Conservation (phyloP, 129 eudicot genomes). For the Pseudognaphalium luteoalbum region DNA sequence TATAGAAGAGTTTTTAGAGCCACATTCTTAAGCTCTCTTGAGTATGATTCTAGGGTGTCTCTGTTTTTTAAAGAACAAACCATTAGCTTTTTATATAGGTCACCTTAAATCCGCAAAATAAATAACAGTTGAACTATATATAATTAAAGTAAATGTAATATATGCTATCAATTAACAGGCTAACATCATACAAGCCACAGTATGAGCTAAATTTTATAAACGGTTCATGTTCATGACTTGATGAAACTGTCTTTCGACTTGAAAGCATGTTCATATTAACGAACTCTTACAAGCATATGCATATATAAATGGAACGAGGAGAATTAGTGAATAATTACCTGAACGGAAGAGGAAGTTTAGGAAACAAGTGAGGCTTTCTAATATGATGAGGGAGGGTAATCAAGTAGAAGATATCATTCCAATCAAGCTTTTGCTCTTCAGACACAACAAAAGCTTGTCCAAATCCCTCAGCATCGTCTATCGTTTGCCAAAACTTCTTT, state of each 20-base stretch:
- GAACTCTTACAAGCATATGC: too few relatives aligned
- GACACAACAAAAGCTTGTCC: constrained; percentile 5
- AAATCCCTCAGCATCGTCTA: neutral
- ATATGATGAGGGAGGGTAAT: constrained; percentile 5
- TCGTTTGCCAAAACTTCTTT: neutral
- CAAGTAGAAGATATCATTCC: neutral
- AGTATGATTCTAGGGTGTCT: constrained; percentile 1
- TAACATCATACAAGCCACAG: too few relatives aligned
- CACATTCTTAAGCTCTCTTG: constrained; percentile 12
- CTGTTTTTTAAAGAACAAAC: neutral
- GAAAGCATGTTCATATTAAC: too few relatives aligned
- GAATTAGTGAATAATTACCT: neutral
- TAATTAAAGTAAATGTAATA: neutral
- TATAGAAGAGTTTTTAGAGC: neutral
- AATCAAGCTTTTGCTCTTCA: constrained; percentile 6
- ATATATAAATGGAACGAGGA: neutral
- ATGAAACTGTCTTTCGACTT: too few relatives aligned
- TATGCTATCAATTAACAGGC: neutral
- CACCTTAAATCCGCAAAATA: neutral
- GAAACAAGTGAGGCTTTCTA: neutral
- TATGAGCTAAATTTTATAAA: too few relatives aligned
- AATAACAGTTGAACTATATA: too few relatives aligned
- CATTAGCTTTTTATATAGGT: neutral
- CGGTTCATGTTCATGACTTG: too few relatives aligned
- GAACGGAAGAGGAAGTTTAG: constrained; percentile 6